These are phyloP conservation scores for Kandelia obovata DNA, from an alignment of 345 rosid genomes.

Conservation along the genomic window DNA sequence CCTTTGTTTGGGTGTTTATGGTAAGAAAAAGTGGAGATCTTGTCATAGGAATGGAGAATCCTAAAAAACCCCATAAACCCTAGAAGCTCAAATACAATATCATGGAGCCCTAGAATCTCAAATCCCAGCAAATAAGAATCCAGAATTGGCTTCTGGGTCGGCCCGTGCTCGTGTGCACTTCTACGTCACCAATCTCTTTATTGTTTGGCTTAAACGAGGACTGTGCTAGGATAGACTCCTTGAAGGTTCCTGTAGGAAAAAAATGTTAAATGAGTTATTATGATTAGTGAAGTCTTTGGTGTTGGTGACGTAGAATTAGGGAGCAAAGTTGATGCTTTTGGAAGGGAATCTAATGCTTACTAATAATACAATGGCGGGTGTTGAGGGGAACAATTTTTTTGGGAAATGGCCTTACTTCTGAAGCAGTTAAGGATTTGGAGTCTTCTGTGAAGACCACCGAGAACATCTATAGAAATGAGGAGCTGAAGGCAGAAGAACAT, in stretches of 20 bases:
- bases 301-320: constrained; percentile 9
- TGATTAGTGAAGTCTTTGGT: constrained; percentile 6
- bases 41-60: constrained; percentile 26
- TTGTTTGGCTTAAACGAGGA: constrained; percentile 21
- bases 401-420: constrained; percentile 13
- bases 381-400: constrained; percentile 18
- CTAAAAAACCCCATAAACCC: constrained; percentile 41
- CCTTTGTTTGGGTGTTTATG: constrained; percentile 5
- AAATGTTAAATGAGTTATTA: constrained; percentile 17
- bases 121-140: not conserved
- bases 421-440: constrained; percentile 3
- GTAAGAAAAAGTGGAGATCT: constrained; percentile 15
- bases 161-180: too few species aligned
- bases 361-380: constrained; percentile 10
- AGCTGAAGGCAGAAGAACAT: constrained; percentile 25
- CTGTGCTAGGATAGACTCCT: constrained; percentile 21
- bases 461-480: constrained; percentile 20
- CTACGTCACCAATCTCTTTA: not conserved
- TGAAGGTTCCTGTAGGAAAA: constrained; percentile 16
- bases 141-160: constrained; percentile 24
- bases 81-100: constrained; percentile 36
- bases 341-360: constrained; percentile 12
- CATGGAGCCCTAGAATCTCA: constrained; percentile 39
- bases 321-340: constrained; percentile 12
- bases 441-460: constrained; percentile 5